Conservation (phyloP, 1,284 basidiomycete species). For the Apiotrichum domesticum region DNA sequence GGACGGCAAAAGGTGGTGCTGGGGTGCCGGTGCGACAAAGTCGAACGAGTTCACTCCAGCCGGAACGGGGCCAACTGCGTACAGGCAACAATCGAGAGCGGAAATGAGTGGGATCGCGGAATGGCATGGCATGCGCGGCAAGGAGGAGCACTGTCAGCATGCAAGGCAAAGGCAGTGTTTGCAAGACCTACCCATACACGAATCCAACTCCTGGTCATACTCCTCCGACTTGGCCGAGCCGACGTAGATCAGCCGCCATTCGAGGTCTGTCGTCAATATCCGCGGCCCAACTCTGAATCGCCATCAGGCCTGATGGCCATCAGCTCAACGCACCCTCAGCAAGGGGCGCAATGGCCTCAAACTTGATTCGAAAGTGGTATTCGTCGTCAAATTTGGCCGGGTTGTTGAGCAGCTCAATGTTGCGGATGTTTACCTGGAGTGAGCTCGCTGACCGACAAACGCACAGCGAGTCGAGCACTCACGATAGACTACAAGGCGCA, state of each 20-base stretch:
- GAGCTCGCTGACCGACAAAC: neutral
- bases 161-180: neutral
- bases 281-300: no score
- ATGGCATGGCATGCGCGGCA: neutral
- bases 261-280: slow-evolving; percentile 62
- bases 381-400: slow-evolving; percentile 84
- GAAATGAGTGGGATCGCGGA: neutral
- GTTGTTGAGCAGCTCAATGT: slow-evolving; percentile 76
- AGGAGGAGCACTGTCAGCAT: neutral
- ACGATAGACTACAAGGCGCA: slow-evolving; percentile 35
- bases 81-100: neutral
- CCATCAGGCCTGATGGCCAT: neutral
- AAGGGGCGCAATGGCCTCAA: slow-evolving; percentile 91
- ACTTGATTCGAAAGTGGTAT: slow-evolving; percentile 93
- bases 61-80: slow-evolving; percentile 80
- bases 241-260: slow-evolving; percentile 97
- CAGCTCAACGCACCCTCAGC: slow-evolving; percentile 63
- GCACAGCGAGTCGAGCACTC: slow-evolving; percentile 7
- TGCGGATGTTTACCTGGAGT: slow-evolving; percentile 48
- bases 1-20: slow-evolving; percentile 69
- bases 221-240: slow-evolving; percentile 87
- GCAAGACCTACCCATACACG: slow-evolving; percentile 61
- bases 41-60: slow-evolving; percentile 94
- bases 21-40: slow-evolving; percentile 66
- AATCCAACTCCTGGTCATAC: slow-evolving; percentile 92